Base-by-base conservation (phyloP, 2,329 filamentous ascomycete genomes). In the Clonostachys solani region DNA sequence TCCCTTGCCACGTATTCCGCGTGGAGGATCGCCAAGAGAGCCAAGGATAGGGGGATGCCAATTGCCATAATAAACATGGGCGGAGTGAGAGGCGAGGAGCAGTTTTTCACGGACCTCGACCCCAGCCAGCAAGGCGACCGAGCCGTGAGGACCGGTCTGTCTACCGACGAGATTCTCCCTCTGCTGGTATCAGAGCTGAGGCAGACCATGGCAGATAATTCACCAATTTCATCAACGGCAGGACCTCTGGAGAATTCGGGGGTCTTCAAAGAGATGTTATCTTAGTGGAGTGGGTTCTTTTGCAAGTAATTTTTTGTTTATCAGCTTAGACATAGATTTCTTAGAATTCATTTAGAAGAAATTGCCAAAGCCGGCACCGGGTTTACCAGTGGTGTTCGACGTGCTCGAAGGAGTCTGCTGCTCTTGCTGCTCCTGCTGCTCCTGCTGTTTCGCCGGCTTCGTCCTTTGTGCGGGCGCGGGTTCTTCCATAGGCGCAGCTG, bases 1-100 rank as follows among this genome's bases (percentile, higher is more conserved):
- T 96, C 89, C 51, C 76, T 97, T 43, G 94, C 94, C 6, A 97
- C 94, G 0, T 97, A 95, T 64, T 96, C 91, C 12, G 94, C 94
- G 0, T 99, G 91, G 91, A 77, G 92, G 49, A 67, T 99, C 47
- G 90, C 87, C 2, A 92, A 91, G 69, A 75, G 85, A 49, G 94
- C 92, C 33, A 85, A 87, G 56, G 88, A 94, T 56, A 78, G 84
- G 52, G 84, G 84, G 1, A 92, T 95, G 81, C 85, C 90, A 15
- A 87, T 97, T 61, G 92, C 85, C 0, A 84, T 96, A 40, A 71
- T 96, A 49, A 97, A 96, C 59, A 77, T 96, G 49, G 88, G 89
- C n/a, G 88, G 89, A 10, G 84, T 91, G 23, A 77, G 89, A 56
- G 87, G 88, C 15, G 88, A 95, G 60, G 85, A 90, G n/a, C 68